Percentiles rank a stretch among this genome's conserved stretches.
Conservation (phyloP, 805 yeast genomes). For the Metschnikowia lunata region DNA sequence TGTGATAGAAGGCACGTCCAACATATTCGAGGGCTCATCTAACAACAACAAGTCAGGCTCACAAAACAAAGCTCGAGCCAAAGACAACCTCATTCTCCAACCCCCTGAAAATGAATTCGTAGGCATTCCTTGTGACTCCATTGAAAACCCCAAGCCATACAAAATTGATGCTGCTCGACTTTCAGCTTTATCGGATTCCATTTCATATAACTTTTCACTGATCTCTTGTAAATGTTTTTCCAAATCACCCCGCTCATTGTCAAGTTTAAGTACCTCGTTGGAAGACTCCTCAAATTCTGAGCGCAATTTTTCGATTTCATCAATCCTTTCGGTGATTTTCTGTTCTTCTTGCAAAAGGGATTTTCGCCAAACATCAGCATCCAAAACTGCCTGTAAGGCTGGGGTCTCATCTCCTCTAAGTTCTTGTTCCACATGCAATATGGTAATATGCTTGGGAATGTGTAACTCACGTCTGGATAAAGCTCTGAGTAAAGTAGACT, state of each 20-base stretch:
- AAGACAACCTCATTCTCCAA: slow-evolving; percentile 99
- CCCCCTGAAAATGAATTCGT: slow-evolving; percentile 98
- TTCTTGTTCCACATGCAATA: slow-evolving; percentile 97
- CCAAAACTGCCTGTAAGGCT: slow-evolving; percentile 93
- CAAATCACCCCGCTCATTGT: slow-evolving; percentile 85
- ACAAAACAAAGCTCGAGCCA: slow-evolving; percentile 96
- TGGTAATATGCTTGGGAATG: slow-evolving; percentile 92
- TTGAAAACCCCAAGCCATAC: slow-evolving; percentile 89
- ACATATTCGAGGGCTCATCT: slow-evolving; percentile 99
- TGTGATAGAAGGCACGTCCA: slow-evolving; percentile 98
- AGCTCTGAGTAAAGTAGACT: slow-evolving; percentile 88
- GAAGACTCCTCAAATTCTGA: slow-evolving; percentile 67
- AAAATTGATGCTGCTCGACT: slow-evolving; percentile 92
- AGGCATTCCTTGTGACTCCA: slow-evolving; percentile 74
- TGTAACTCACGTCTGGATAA: slow-evolving; percentile 89
- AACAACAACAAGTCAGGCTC: slow-evolving; percentile 88
- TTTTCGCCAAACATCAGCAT: slow-evolving; percentile 99
- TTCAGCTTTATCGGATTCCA: slow-evolving; percentile 97
- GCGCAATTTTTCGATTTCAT: slow-evolving; percentile 67
- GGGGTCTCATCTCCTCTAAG: slow-evolving; percentile 86
- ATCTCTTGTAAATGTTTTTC: slow-evolving; percentile 75
- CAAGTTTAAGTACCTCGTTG: slow-evolving; percentile 70
- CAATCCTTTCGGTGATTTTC: slow-evolving; percentile 67
- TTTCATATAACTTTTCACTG: slow-evolving; percentile 76
- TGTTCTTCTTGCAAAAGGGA: slow-evolving; percentile 73